Conservation (phyloP, 768 basidiomycete species). For the Xerocomellus dryophilus region DNA sequence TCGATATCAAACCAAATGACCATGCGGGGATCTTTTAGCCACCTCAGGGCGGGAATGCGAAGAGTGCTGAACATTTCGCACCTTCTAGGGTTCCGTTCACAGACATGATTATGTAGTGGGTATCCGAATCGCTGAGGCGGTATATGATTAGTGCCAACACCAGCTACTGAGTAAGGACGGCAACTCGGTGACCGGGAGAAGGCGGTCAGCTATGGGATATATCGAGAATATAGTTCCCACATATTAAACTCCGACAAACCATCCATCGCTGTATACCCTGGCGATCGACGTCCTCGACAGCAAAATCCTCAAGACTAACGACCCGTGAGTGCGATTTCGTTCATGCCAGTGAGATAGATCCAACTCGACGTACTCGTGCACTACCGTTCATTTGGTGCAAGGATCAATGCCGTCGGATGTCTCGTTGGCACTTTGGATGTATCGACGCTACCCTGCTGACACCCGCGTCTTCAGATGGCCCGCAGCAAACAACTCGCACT, state of each 20-base stretch:
- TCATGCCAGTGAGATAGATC: slow-evolving; percentile 6
- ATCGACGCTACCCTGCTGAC: slow-evolving; percentile 19
- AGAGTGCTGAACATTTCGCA: slow-evolving; percentile 1
- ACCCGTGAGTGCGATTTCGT: slow-evolving; percentile 37
- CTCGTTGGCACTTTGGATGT: slow-evolving; percentile 34
- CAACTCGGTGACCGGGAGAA: too few relatives aligned
- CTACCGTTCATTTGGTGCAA: neutral
- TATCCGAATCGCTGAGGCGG: slow-evolving; percentile 15
- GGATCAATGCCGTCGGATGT: slow-evolving; percentile 34
- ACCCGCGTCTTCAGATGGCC: slow-evolving; percentile 60
- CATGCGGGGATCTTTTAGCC: slow-evolving; percentile 47
- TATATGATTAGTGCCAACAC: slow-evolving; percentile 1
- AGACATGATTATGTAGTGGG: slow-evolving; percentile 27
- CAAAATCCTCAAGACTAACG: slow-evolving; percentile 44
- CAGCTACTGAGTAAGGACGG: too few relatives aligned
- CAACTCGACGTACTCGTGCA: neutral
- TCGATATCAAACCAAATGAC: slow-evolving; percentile 85
- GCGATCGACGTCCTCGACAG: slow-evolving; percentile 30
- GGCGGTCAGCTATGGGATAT: neutral
- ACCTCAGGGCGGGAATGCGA: slow-evolving; percentile 1
- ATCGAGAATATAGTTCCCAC: slow-evolving; percentile 26
- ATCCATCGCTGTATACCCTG: slow-evolving; percentile 11
- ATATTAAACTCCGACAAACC: slow-evolving; percentile 23
- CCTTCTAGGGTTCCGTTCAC: slow-evolving; percentile 24
- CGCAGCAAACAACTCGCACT: slow-evolving; percentile 83